These are phyloP conservation scores for Globisporangium perplexum DNA, from an alignment of 352 stramenopile genomes.

Conservation along the genomic window DNA sequence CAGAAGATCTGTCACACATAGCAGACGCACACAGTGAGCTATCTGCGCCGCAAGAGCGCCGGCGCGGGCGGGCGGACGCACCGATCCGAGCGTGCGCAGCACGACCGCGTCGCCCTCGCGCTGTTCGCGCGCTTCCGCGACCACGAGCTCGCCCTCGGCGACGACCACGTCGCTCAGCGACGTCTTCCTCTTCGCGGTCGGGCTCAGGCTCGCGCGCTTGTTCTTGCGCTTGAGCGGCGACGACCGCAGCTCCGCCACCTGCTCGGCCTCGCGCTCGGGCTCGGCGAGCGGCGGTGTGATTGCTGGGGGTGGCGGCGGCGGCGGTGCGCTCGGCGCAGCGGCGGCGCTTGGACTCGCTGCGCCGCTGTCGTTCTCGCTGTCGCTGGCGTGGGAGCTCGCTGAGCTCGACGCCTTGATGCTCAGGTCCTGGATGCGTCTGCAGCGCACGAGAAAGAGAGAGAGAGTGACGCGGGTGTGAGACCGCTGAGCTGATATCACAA, in stretches of 20 bases:
- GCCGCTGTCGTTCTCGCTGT: not conserved
- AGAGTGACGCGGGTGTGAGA: no score
- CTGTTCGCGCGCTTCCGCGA: slow-evolving; percentile 37
- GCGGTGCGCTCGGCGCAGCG: no score
- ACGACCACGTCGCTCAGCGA: slow-evolving; percentile 30
- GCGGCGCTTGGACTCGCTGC: not conserved
- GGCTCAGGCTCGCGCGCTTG: slow-evolving; percentile 29
- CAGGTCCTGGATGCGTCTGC: slow-evolving; percentile 31
- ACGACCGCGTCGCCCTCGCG: slow-evolving; percentile 7
- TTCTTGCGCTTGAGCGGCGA: slow-evolving; percentile 29
- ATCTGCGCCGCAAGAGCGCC: not conserved
- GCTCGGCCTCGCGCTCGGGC: not conserved
- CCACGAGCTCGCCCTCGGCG: slow-evolving; percentile 38
- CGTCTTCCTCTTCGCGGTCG: slow-evolving; percentile 13
- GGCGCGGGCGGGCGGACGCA: no score
- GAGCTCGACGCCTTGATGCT: slow-evolving; percentile 15
- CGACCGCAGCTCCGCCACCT: not conserved
- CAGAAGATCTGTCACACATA: slow-evolving; percentile 31
- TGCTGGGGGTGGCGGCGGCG: not conserved
- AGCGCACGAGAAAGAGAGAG: not conserved
- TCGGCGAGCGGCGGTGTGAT: not conserved
- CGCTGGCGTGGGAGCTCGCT: not conserved
- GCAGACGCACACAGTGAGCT: not conserved
- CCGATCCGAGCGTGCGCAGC: slow-evolving; percentile 39
- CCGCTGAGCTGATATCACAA: no score